Evolutionary conservation across 1,284 basidiomycete genomes (phyloP).

Genomic region (Ceratobasidium sp.): DNA sequence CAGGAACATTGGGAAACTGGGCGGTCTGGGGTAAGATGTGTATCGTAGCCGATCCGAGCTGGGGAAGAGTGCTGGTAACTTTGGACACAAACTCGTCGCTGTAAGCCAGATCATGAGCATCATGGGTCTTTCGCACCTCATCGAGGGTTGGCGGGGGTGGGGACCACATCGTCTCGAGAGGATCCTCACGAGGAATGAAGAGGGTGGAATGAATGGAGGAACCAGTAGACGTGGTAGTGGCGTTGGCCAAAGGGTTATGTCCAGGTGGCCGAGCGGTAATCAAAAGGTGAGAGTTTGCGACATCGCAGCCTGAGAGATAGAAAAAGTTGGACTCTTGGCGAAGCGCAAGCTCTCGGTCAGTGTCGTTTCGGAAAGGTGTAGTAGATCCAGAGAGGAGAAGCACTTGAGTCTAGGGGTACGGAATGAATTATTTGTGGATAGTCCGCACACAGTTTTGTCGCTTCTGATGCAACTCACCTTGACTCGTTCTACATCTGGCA

Average conservation of each 20-base stretch:
- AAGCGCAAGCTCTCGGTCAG: slow-evolving; percentile 84
- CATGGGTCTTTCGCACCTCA: slow-evolving; percentile 62
- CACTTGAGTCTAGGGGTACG: slow-evolving; percentile 43
- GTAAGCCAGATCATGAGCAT: slow-evolving; percentile 65
- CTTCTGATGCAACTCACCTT: background rate
- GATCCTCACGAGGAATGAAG: slow-evolving; percentile 76
- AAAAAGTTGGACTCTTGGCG: slow-evolving; percentile 87
- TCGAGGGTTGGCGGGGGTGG: slow-evolving; percentile 78
- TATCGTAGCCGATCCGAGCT: slow-evolving; percentile 55
- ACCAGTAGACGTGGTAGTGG: slow-evolving; percentile 36
- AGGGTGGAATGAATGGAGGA: slow-evolving; percentile 57
- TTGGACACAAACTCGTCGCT: slow-evolving; percentile 53
- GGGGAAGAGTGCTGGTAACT: background rate
- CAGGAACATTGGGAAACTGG: slow-evolving; percentile 60
- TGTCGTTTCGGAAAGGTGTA: slow-evolving; percentile 79
- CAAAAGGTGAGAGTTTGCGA: slow-evolving; percentile 74
- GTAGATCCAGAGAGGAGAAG: slow-evolving; percentile 53
- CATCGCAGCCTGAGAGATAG: slow-evolving; percentile 80
- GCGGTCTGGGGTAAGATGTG: slow-evolving; percentile 63
- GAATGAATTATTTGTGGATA: too few species aligned
- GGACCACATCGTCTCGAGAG: slow-evolving; percentile 83
- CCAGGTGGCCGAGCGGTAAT: slow-evolving; percentile 50
- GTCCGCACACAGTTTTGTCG: background rate
- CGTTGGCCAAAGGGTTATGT: background rate
- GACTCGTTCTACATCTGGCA: slow-evolving; percentile 16